Base-by-base conservation (phyloP, 78 protist genomes). In the Polysphondylium violaceum region DNA sequence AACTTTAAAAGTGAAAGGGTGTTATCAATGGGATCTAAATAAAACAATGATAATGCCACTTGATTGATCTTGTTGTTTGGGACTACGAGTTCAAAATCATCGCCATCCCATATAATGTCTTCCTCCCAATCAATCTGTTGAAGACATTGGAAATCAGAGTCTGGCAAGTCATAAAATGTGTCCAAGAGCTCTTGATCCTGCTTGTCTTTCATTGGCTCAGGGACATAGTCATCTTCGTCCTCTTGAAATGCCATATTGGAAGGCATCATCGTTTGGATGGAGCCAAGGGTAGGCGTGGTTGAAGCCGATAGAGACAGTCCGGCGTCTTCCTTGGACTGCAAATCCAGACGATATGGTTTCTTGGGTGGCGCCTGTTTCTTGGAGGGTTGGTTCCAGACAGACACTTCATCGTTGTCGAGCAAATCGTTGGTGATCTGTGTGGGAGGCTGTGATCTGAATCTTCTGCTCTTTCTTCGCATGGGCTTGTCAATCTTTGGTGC, bases 71-170 rank as follows among this genome's bases (percentile, higher is more conserved):
- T 9, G 59, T 38, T 47, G 76, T n/a, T n/a, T n/a, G n/a, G n/a
- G n/a, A n/a, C n/a, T n/a, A n/a, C n/a, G n/a, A n/a, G n/a, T n/a
- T n/a, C n/a, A n/a, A 50, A 17, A 50, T 33, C 19, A 17, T 33
- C 38, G 21, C 23, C 69, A 56, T 83, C 79, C 91, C 91, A 83
- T 58, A 83, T 83, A 61, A 83, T 83, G 16, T 83, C 53, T 33
- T 83, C 91, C 55, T 83, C 91, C 91, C 91, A 83, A 40, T 83
- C 64, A n/a, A 59, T 35, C 21, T 71, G 79, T 47, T 69, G 55
- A 12, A 83, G 58, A 8, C 72, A 23, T n/a, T 67, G 29, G 33
- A 35, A 83, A 31, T 56, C 27, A 41, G 25, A 59, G 11, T 67
- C 74, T 2, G 74, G 76, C n/a, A 69, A n/a, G 3, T 53, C 21